Evolutionary conservation across 768 basidiomycete species (phyloP), one percentile per base, ranked within the genome.

Genomic region (Dendrothele bispora): DNA sequence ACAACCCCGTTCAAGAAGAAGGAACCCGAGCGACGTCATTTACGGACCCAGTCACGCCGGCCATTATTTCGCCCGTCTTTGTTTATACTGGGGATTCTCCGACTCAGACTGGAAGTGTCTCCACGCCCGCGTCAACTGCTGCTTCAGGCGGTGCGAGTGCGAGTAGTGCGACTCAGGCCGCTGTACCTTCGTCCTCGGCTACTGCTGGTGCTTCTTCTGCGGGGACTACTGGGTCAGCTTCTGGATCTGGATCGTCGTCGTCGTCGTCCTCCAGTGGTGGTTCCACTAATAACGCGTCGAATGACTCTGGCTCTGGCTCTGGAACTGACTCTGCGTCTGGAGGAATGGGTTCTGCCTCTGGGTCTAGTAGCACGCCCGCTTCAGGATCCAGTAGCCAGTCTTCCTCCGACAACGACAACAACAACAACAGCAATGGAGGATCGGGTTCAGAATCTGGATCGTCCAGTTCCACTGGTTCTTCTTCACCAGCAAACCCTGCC

Each of bases 1-100:
- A 79, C 63, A 80, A 80, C 60, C 77, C 78, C 8, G 73, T 81
- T 18, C 67, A 72, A 43, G 55, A 56, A 5, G 66, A 61, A 43
- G 73, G 71, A 24, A 52, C 48, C 29, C 56, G 50, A 28, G 74
- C 73, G 6, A 59, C 61, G 3, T 57, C 64, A 46, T 66, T 61
- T 50, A 25, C 64, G 4, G 69, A 70, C 46, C 53, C 57, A n/a
- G 62, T 56, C n/a, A 61, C 58, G 2, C 78, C 78, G 30, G 51
- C 63, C 5, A 52, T 74, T 7, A 60, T 80, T 42, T 51, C 63
- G 5, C 77, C 78, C 25, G 64, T 79, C 26, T 77, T 63, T 48
- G 75, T 63, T 6, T 80, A 79, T 60, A 74, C 73, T 17, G 74
- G 73, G 14, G 57, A 65, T 29, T 56, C 56, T 17, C 69, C 75